phyloP scores from a whole-genome alignment of 1,284 basidiomycete species.

The Microbotryomycetes sp. region DNA sequence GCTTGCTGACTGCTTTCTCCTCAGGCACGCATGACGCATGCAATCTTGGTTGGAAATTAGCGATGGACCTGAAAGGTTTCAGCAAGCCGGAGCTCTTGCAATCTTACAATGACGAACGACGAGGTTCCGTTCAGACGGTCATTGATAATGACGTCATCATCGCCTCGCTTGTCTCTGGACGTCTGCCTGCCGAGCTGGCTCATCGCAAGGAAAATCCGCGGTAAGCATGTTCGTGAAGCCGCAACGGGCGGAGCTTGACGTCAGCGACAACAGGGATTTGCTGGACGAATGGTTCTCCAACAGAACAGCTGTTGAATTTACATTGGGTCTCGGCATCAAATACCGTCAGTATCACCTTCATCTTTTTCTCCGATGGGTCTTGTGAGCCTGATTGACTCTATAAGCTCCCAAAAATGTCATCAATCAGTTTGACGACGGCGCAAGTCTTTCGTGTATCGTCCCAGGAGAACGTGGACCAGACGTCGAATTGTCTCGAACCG shows the following conservation, averaged over 20 bases:
- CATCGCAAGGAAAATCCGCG: slow-evolving; percentile 13
- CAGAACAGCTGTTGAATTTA: slow-evolving; percentile 8
- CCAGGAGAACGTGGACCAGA: slow-evolving; percentile 34
- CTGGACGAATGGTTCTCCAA: slow-evolving; percentile 22
- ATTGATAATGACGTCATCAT: slow-evolving; percentile 39
- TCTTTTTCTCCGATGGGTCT: too few species aligned
- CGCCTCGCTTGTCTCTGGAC: slow-evolving; percentile 35
- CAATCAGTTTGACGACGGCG: slow-evolving; percentile 7
- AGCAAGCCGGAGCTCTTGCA: slow-evolving; percentile 43
- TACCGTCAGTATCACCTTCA: slow-evolving; percentile 12
- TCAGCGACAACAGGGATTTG: slow-evolving; percentile 5
- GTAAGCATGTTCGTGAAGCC: background rate
- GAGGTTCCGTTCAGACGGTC: slow-evolving; percentile 34
- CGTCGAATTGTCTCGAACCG: slow-evolving; percentile 16
- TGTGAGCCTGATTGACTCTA: too few species aligned
- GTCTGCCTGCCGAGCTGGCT: slow-evolving; percentile 22
- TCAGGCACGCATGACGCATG: slow-evolving; percentile 9
- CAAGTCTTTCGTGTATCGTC: slow-evolving; percentile 21
- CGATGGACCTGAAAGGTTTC: slow-evolving; percentile 44
- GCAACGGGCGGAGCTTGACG: background rate
- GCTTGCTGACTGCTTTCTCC: background rate
- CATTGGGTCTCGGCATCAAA: slow-evolving; percentile 14
- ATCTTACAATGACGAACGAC: slow-evolving; percentile 47
- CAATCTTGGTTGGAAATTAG: slow-evolving; percentile 49
- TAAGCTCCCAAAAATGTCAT: slow-evolving; percentile 12